Evolutionary conservation across 2,329 filamentous ascomycete species (phyloP), one percentile per base, ranked within the genome.

Genomic region (Fusarium albidum): DNA sequence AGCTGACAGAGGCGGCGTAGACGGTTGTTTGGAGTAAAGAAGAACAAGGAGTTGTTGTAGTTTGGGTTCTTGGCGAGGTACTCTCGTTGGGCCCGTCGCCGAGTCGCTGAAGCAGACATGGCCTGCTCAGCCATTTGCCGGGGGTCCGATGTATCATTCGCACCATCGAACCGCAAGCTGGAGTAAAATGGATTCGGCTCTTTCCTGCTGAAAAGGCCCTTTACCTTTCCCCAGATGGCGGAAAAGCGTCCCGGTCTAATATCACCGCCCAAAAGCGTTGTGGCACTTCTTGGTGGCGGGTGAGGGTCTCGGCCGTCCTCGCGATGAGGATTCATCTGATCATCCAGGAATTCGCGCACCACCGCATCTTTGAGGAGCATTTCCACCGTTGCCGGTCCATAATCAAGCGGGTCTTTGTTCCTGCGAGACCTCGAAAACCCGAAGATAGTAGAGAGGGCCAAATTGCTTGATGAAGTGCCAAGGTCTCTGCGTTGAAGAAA

Each of bases 111-210:
- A 21, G 93, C 92, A 33, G 86, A 88, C 18, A 97, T 90, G 6
- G 94, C 93, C 73, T 98, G 91, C 65, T 89, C 89, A 13, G 94
- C 96, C 88, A 98, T 92, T 58, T 89, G 86, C 40, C 90, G 85
- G 3, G 94, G 91, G 70, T 97, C 92, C 27, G 94, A 77, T 26
- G 90, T 87, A 59, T 96, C 90, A 57, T 92, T 91, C 2, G 85
- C 82, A 6, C 84, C 83, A 25, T 91, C 85, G 55, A 96, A 84
- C 28, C 85, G 78, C 41, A 81, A 73, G 61, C 82, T 92, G 7
- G 92, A 89, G 74, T 98, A 98, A 70, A 99, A 99, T 0, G 95
- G 95, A 70, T 99, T 99, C 1, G 92, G 91, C 50, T 98, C 93
- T 46, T 82, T 80, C 63, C 88, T 81, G 57, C 78, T 82, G 43